These are phyloP conservation scores for Sarcocystis neurona DNA, from an alignment of 169 alveolate species.

Conservation along the genomic window DNA sequence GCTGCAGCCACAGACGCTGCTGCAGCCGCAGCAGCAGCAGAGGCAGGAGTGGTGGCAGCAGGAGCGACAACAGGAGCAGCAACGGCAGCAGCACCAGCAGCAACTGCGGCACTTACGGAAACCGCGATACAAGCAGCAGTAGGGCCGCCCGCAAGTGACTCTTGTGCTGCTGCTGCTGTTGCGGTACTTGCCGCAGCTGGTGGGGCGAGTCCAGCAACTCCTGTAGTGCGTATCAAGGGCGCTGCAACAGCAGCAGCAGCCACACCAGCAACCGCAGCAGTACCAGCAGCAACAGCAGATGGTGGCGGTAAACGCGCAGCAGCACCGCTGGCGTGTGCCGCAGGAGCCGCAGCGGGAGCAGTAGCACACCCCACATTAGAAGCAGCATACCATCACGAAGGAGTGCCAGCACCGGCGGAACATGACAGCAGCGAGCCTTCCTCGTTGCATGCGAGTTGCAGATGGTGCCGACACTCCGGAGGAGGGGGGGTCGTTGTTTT, in stretches of 20 bases:
- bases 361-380: too few species aligned
- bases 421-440: too few species aligned
- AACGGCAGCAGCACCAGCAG: neutral
- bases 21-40: neutral
- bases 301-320: too few species aligned
- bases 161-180: slow-evolving; percentile 6
- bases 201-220: neutral
- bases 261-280: slow-evolving; percentile 40
- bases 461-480: too few species aligned
- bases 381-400: too few species aligned
- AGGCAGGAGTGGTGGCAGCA: neutral
- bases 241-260: slow-evolving; percentile 14
- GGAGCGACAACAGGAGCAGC: neutral
- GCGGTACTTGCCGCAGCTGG: slow-evolving; percentile 40
- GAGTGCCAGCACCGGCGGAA: too few species aligned
- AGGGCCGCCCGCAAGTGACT: neutral
- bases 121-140: slow-evolving; percentile 34
- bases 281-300: slow-evolving; percentile 14
- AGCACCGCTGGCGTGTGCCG: too few species aligned
- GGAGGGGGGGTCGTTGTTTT: too few species aligned
- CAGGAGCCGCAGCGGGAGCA: too few species aligned
- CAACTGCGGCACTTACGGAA: slow-evolving; percentile 28
- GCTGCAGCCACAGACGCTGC: neutral
- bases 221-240: neutral
- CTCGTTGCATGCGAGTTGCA: too few species aligned